Evolutionary conservation across 176 grass and related monocot genomes (phyloP).

Genomic region (Musa acuminata): DNA sequence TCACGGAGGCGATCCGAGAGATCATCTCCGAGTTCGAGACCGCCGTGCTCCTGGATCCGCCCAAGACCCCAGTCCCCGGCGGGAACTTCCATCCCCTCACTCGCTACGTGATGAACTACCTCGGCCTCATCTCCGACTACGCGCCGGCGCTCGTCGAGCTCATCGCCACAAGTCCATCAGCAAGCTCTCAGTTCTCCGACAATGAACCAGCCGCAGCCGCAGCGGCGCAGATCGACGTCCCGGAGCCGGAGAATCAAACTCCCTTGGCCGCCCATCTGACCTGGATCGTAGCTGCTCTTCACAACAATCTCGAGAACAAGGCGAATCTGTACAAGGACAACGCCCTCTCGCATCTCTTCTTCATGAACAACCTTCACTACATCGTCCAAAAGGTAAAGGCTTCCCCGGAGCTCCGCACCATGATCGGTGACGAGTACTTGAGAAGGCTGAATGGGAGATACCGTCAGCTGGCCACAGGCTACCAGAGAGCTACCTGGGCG

Average conservation of each 20-base stretch:
- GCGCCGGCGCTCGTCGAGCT: slow-evolving; percentile 56
- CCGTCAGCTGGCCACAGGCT: slow-evolving; percentile 41
- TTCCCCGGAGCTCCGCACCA: slow-evolving; percentile 46
- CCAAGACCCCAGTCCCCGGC: slow-evolving; percentile 62
- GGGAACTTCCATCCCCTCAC: slow-evolving; percentile 86
- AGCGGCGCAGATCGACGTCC: slow-evolving; percentile 47
- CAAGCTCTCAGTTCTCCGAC: slow-evolving; percentile 14
- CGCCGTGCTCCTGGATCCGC: slow-evolving; percentile 65
- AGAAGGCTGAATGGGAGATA: slow-evolving; percentile 48
- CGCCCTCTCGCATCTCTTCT: slow-evolving; percentile 62
- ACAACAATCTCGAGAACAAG: slow-evolving; percentile 73
- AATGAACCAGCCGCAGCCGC: slow-evolving; percentile 24
- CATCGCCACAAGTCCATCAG: slow-evolving; percentile 52
- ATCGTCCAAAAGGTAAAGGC: slow-evolving; percentile 78
- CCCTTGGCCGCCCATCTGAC: slow-evolving; percentile 62
- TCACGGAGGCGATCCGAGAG: slow-evolving; percentile 69
- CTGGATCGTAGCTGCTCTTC: slow-evolving; percentile 77
- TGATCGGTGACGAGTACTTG: slow-evolving; percentile 67
- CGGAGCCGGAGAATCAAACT: slow-evolving; percentile 47
- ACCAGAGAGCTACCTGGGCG: slow-evolving; percentile 70
- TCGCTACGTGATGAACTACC: slow-evolving; percentile 97
- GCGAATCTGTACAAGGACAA: slow-evolving; percentile 59
- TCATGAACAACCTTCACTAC: slow-evolving; percentile 96
- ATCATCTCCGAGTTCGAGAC: slow-evolving; percentile 90
- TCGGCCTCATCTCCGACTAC: slow-evolving; percentile 72